These are phyloP conservation scores for Gossypium thurberi DNA, from an alignment of 345 rosid genomes.

Conservation along the genomic window DNA sequence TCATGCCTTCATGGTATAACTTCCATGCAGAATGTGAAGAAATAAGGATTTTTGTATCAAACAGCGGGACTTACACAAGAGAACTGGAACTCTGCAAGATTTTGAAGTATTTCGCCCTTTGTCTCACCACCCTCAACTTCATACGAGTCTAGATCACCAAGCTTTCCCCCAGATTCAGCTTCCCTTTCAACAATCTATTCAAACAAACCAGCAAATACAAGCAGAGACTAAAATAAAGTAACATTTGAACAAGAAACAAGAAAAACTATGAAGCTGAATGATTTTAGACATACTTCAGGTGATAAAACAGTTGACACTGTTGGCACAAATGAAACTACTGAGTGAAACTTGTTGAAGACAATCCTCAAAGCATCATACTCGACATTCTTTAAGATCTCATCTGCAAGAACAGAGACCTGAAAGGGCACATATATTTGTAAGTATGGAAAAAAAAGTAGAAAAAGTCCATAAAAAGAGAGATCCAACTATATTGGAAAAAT, in stretches of 20 bases:
- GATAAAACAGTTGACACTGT: constrained; percentile 78
- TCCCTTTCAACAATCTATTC: constrained; percentile 74
- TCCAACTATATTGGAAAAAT: not conserved
- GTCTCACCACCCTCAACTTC: constrained; percentile 97
- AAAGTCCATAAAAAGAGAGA: not conserved
- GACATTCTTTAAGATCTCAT: constrained; percentile 88
- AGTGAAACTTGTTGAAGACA: constrained; percentile 86
- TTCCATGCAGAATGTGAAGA: not conserved
- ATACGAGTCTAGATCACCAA: constrained; percentile 80
- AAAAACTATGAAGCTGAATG: constrained; percentile 11
- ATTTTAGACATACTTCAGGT: constrained; percentile 57
- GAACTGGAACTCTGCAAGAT: constrained; percentile 87
- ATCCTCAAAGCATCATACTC: constrained; percentile 87
- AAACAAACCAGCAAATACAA: constrained; percentile 4
- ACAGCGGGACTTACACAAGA: constrained; percentile 67
- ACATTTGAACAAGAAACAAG: not conserved
- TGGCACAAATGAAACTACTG: constrained; percentile 66
- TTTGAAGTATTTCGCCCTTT: constrained; percentile 86
- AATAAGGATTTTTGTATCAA: not conserved
- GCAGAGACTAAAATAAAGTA: constrained; percentile 8
- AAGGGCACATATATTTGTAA: constrained; percentile 1
- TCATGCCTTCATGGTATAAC: not conserved
- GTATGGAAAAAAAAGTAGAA: constrained; percentile 34
- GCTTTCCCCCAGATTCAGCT: constrained; percentile 80
- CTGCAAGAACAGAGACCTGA: constrained; percentile 93